These are phyloP conservation scores for Helminthosporium solani DNA, from an alignment of 2,329 filamentous ascomycete genomes.

Conservation along the genomic window DNA sequence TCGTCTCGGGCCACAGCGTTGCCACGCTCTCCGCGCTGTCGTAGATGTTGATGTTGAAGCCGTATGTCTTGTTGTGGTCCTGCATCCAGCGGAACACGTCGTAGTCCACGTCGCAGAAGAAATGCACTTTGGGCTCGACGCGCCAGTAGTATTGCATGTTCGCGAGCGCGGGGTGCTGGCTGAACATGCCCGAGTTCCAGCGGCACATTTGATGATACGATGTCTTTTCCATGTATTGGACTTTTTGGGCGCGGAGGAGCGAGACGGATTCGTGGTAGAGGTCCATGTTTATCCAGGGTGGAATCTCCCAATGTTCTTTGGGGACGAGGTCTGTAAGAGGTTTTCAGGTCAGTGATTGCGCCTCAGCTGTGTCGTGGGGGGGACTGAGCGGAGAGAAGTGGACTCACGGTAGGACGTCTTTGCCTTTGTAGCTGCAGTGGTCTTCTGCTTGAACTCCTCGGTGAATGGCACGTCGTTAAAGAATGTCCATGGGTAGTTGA, in stretches of 20 bases:
- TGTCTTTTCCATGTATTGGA: conserved; percentile 85
- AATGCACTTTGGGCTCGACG: conserved; percentile 96
- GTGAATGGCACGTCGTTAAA: conserved; percentile 96
- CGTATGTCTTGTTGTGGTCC: conserved; percentile 98
- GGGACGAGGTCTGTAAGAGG: conserved; percentile 71
- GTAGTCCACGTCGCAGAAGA: conserved; percentile 98
- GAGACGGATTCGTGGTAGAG: conserved; percentile 82
- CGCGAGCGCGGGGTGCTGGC: conserved; percentile 85
- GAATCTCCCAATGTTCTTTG: conserved; percentile 91
- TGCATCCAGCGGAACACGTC: conserved; percentile 98
- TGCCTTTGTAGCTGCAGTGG: conserved; percentile 79
- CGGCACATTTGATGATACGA: conserved; percentile 99
- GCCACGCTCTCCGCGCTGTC: conserved; percentile 85
- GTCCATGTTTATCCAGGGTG: conserved; percentile 87
- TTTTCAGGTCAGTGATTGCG: conserved; percentile 5
- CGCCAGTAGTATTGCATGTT: conserved; percentile 94
- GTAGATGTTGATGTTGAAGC: conserved; percentile 97
- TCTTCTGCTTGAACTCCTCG: conserved; percentile 86
- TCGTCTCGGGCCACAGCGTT: conserved; percentile 91
- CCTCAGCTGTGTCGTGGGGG: not conserved
- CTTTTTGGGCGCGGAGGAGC: conserved; percentile 76
- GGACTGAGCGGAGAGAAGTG: not conserved
- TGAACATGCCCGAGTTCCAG: conserved; percentile 98
- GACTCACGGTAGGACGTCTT: conserved; percentile 77
- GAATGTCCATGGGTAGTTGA: conserved; percentile 99